phyloP scores from a whole-genome alignment of 495 filamentous ascomycete species.

The Penicillium turbatum region DNA sequence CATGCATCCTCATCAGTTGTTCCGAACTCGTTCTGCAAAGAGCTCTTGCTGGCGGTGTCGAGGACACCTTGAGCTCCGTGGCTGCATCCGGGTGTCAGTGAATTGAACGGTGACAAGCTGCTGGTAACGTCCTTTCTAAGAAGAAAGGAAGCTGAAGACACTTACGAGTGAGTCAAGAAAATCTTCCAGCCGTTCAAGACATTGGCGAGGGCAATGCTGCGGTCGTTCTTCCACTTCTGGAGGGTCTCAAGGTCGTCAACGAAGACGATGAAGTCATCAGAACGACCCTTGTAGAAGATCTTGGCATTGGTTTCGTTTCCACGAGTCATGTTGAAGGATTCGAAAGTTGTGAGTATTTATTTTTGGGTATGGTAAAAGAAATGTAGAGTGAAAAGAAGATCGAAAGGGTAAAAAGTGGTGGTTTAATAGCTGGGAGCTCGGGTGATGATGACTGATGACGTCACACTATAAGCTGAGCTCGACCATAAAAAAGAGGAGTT shows the following conservation, averaged over 20 bases:
- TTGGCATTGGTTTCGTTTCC: slow-evolving; percentile 71
- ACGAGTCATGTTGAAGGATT: slow-evolving; percentile 58
- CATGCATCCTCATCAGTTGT: slow-evolving; percentile 71
- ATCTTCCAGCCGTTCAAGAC: slow-evolving; percentile 89
- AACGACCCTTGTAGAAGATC: slow-evolving; percentile 84
- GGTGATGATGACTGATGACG: slow-evolving; percentile 30
- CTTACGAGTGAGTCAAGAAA: slow-evolving; percentile 87
- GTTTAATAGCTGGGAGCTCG: slow-evolving; percentile 9
- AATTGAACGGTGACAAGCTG: background rate
- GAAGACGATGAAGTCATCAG: slow-evolving; percentile 89
- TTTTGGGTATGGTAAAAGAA: slow-evolving; percentile 8
- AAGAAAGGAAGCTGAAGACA: background rate
- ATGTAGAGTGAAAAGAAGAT: slow-evolving; percentile 5
- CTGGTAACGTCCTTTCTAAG: background rate
- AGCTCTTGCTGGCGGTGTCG: slow-evolving; percentile 67
- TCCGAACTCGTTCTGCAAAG: slow-evolving; percentile 83
- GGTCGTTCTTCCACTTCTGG: slow-evolving; percentile 79
- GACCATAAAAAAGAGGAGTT: background rate
- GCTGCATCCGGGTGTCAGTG: slow-evolving; percentile 39
- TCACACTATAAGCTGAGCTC: slow-evolving; percentile 17
- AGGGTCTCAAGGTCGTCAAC: slow-evolving; percentile 68
- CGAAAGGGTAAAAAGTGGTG: slow-evolving; percentile 9
- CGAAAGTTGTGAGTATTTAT: slow-evolving; percentile 7
- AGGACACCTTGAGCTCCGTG: slow-evolving; percentile 80
- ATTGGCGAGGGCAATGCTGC: slow-evolving; percentile 69